Base-by-base conservation (phyloP, 495 filamentous ascomycete species). In the Hypoxylon cercidicola region DNA sequence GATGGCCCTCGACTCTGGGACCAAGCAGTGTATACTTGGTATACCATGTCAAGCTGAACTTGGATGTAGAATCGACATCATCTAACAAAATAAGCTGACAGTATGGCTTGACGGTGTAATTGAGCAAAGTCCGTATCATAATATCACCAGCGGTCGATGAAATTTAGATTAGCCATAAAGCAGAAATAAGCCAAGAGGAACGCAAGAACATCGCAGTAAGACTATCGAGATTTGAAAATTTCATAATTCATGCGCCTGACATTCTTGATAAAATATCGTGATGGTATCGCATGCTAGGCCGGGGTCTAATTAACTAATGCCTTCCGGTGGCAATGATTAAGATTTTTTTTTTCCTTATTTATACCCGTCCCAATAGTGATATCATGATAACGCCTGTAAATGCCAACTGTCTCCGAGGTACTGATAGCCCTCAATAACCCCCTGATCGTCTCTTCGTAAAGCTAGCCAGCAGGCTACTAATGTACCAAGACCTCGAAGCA, bases 391-490 rank as follows among this genome's bases (percentile, higher is more conserved):
- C 65, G 65, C 65, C 65, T 57, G 60, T 59, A 68, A 63, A 68
- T 68, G 65, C 65, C 59, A 60, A 47, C 65, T 68, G 64, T 68
- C 58, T 62, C 58, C 64, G 64, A 62, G 58, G 58, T 59, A 16
- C 19, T 62, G 54, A 58, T 56, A 63, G 40, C 54, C 47, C 60
- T 60, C 55, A 55, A 63, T 63, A 63, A 63, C 54, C 59, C 65
- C 55, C 55, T 55, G 65, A 68, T 68, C 65, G 50, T 68, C 2
- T 68, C 65, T 68, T 68, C 65, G 65, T 68, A 60, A 68, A 68
- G 54, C 47, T 56, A 62, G 57, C 57, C 57, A 55, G 47, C 50
- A 67, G 58, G 63, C 63, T 47, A 61, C 47, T 35, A 67, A 62
- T 48, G 57, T 23, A 67, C 51, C 46, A 66, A 61, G 48, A 62